Base-by-base conservation (phyloP, 2,329 filamentous ascomycete species). In the Fusarium sp. region DNA sequence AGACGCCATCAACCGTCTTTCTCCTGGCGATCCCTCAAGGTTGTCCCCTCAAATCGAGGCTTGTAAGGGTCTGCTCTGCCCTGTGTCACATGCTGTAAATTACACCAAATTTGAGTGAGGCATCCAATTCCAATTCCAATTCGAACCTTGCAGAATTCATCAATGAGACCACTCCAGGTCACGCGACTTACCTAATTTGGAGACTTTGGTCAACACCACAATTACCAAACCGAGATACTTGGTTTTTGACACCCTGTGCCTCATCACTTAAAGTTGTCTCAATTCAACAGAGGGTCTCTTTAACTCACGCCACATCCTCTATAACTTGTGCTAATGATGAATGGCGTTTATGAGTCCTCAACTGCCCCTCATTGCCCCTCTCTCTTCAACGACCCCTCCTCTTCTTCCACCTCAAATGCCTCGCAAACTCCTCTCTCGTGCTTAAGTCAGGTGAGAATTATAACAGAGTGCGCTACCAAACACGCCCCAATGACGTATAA, bases 331-430 rank as follows among this genome's bases (percentile, higher is more conserved):
- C 40, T 44, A 37, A 41, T 53, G 30, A 43, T 44, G 40, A 30
- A 30, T 30, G 28, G 28, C 28, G 28, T 13, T 30, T 11, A 30
- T 2, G 28, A 30, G 28, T 13, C 28, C 5, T 30, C 28, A 30
- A 30, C 11, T 52, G 37, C 66, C 56, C 65, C 67, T 63, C 55
- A 26, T 30, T 61, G 33, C 63, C 61, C 56, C 56, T 57, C 55
- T 43, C 56, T 54, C 50, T 24, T 30, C 7, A 35, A 40, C 22
- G 33, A 57, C 56, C 59, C 54, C 51, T 65, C 59, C 54, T 62
- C 57, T 48, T 56, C 67, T 67, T 55, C 24, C 24, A 7, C 26
- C 26, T 26, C 26, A 26, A 26, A 26, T 26, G 26, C 26, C 26
- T 26, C 26, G 26, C 26, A 26, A 26, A 26, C 26, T 26, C 44